Conservation (phyloP, 352 stramenopile species). For the Phytophthora pini region DNA sequence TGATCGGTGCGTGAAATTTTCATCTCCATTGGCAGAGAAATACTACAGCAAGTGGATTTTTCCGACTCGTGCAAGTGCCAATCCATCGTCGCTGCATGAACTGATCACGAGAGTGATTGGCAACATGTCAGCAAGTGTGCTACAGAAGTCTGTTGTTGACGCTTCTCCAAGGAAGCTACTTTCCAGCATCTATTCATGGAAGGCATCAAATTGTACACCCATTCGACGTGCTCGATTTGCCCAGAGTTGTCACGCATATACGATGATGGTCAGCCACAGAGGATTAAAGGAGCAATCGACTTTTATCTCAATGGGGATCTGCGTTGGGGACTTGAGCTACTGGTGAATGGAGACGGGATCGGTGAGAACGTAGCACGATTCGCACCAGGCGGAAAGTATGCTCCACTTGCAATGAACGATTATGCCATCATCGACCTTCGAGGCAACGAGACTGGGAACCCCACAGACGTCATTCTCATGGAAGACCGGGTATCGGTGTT, state of each 20-base stretch:
- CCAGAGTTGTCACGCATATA: constrained; percentile 3
- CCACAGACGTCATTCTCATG: not conserved
- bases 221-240: constrained; percentile 10
- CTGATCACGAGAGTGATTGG: constrained; percentile 21
- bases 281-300: constrained; percentile 4
- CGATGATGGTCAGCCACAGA: not conserved
- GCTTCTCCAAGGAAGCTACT: constrained; percentile 21
- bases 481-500: constrained; percentile 4
- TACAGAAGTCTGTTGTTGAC: constrained; percentile 2
- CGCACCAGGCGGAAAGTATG: constrained; percentile 12
- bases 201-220: not conserved
- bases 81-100: constrained; percentile 23
- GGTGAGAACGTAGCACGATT: constrained; percentile 5
- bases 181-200: constrained; percentile 31
- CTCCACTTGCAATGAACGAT: not conserved
- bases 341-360: constrained; percentile 7
- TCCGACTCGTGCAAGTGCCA: constrained; percentile 13
- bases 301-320: constrained; percentile 15
- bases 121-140: constrained; percentile 18
- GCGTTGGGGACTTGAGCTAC: constrained; percentile 9
- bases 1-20: constrained; percentile 5
- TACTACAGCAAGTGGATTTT: constrained; percentile 16
- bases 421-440: constrained; percentile 7
- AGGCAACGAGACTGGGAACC: not conserved
- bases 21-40: constrained; percentile 7